Evolutionary conservation across 129 eudicot species (phyloP), one percentile per base, ranked within the genome.

Genomic region (Flaveria linearis): DNA sequence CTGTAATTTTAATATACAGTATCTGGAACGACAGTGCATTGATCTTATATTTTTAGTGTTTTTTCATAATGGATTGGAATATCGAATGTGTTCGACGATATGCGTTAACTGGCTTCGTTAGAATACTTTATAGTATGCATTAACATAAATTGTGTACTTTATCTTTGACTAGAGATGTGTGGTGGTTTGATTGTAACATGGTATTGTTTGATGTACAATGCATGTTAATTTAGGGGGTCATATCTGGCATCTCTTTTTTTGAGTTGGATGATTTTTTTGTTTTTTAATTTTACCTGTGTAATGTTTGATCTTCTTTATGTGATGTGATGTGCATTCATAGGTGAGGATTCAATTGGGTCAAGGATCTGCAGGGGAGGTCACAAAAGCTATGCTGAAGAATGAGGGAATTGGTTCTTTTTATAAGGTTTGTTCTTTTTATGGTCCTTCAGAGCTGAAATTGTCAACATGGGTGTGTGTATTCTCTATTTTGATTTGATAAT

Each of bases 311-410:
- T 65, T 52, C 0, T 80, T 65, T 7, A 25, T 4, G 13, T 78
- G 43, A 46, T 9, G 7, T 63, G 57, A 50, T 79, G 30, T 39
- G n/a, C 11, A 14, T 71, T 74, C 63, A 23, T 87, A 93, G 98
- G 97, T 94, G 72, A 91, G 97, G 53, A 88, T 94, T 55, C 99
- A 94, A 56, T 73, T 94, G 81, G 99, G 97, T 7, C 97, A 94
- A 74, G 99, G 99, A 79, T 94, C 97, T 42, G 99, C 96, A 5
- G 88, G 43, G 3, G 79, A 68, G 17, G 90, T 94, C 74, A 89
- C 96, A 9, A 86, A 67, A 66, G 84, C 62, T 83, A 94, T 94
- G 99, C 89, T 94, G 68, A 89, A 92, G 72, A 88, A 94, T 45
- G 97, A 94, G 16, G 97, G 97, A 5, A 9, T 94, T 51, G 85